phyloP scores from a whole-genome alignment of 2,329 filamentous ascomycete genomes.

The Ceratocystis colombiana region DNA sequence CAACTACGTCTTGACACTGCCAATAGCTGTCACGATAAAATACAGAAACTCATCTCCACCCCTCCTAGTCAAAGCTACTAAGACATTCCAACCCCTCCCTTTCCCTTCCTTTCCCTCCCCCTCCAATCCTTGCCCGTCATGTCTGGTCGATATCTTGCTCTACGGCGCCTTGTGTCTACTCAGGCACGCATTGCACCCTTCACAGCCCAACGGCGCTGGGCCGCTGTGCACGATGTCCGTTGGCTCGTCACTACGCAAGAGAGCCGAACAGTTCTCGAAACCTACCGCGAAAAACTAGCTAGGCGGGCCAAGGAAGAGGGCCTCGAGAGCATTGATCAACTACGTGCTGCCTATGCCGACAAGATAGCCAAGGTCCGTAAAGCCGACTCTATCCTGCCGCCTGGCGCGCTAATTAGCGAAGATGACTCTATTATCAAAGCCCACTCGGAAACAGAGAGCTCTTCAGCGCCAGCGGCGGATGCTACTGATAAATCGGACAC shows the following conservation, averaged over 20 bases:
- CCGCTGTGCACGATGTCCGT: slow-evolving; percentile 82
- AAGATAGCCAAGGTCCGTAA: slow-evolving; percentile 66
- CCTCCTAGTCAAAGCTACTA: neutral
- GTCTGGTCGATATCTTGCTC: slow-evolving; percentile 18
- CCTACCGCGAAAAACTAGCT: slow-evolving; percentile 77
- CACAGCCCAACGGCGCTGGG: slow-evolving; percentile 64
- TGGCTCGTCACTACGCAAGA: slow-evolving; percentile 72
- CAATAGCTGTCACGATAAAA: neutral
- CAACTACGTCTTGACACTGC: neutral
- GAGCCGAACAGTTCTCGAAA: slow-evolving; percentile 61
- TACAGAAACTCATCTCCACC: neutral
- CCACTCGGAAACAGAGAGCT: slow-evolving; percentile 17
- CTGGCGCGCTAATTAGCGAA: slow-evolving; percentile 20
- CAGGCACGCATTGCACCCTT: slow-evolving; percentile 22
- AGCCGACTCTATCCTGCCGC: slow-evolving; percentile 45
- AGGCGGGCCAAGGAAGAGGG: slow-evolving; percentile 68
- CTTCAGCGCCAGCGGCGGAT: slow-evolving; percentile 28
- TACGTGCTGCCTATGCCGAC: slow-evolving; percentile 75
- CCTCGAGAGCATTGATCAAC: slow-evolving; percentile 57
- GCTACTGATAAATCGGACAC: slow-evolving; percentile 27
- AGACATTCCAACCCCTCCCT: neutral
- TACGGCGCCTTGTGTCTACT: slow-evolving; percentile 20
- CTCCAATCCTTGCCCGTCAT: slow-evolving; percentile 5
- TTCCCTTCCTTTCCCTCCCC: too few species aligned
- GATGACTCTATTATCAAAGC: neutral